phyloP scores from a whole-genome alignment of 2,329 filamentous ascomycete genomes.

The Aspergillus brasiliensis region DNA sequence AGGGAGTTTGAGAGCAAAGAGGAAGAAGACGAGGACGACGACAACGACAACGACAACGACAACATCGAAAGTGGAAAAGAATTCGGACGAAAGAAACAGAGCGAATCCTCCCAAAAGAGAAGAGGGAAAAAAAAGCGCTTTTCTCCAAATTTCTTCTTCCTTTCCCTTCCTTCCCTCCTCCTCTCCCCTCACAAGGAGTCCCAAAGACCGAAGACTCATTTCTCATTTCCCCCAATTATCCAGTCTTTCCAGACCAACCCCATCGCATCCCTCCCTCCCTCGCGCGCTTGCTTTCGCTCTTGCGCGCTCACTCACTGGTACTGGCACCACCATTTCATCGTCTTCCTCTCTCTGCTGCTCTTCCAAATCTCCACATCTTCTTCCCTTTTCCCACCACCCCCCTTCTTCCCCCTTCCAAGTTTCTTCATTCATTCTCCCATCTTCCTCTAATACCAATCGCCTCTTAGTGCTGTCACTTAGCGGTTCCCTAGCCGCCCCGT shows the following conservation, averaged over 20 bases:
- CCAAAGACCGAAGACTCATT: not conserved
- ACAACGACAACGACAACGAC: not conserved
- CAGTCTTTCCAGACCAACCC: slow-evolving; percentile 13
- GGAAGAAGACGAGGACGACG: slow-evolving; percentile 3
- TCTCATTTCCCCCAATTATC: not conserved
- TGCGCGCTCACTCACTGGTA: not conserved
- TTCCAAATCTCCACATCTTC: slow-evolving; percentile 10
- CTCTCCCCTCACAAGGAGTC: slow-evolving; percentile 6
- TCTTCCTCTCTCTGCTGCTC: slow-evolving; percentile 14
- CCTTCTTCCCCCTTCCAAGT: slow-evolving; percentile 18
- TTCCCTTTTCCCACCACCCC: slow-evolving; percentile 10
- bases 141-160: too few species aligned
- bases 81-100: slow-evolving; percentile 6
- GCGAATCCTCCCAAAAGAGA: not conserved
- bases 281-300: too few species aligned
- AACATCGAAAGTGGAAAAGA: too few species aligned
- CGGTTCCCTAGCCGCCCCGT: slow-evolving; percentile 3
- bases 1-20: not conserved
- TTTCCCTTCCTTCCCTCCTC: slow-evolving; percentile 6
- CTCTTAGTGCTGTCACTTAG: slow-evolving; percentile 18
- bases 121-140: not conserved
- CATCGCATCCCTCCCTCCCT: slow-evolving; percentile 12
- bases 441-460: slow-evolving; percentile 7
- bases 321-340: slow-evolving; percentile 5
- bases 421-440: slow-evolving; percentile 21